Evolutionary conservation across 345 rosid genomes (phyloP), one percentile per base, ranked within the genome.

Genomic region (Camelina laxa): DNA sequence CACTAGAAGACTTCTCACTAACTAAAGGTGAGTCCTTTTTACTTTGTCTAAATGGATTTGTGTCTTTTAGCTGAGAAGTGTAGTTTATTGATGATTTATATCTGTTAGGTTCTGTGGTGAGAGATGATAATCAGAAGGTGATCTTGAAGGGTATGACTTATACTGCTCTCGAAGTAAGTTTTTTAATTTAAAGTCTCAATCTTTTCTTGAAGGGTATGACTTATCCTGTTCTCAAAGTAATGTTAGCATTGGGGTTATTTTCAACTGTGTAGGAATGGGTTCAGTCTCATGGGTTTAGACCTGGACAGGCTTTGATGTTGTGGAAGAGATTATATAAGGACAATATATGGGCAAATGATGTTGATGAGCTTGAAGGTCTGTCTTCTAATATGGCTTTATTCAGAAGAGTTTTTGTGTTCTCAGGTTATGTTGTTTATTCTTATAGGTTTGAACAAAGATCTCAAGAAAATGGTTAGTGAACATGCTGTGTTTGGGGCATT

Each of bases 271-370:
- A 91, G 99, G 83, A 82, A 80, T 95, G 99, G 99, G 96, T 91
- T 78, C 82, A 60, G 56, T 89, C 89, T 6, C 89, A 83, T 82
- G 96, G 98, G 36, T 94, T 83, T 85, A 77, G 97, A 47, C 86
- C 97, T 2, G 96, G 97, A 44, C 98, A 91, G 77, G 98, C 98
- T 70, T 50, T 94, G 83, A 94, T 91, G 97, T 81, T 94, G 51
- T 90, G 98, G 96, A 94, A 91, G 81, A 88, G 96, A 31, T 69
- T 94, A n/a, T 94, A 94, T 74, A 89, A 88, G 55, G 85, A 90
- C 70, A 65, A 76, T 60, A 82, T 85, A 35, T 94, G 95, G 95
- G 97, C 95, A 2, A 82, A 85, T 39, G 41, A 62, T 70, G 69
- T 69, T 57, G 87, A 90, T 65, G 92, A 88, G 65, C 76, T 94